Evolutionary conservation across 495 filamentous ascomycete genomes (phyloP), one percentile per base, ranked within the genome.

Genomic region (Podospora conica): DNA sequence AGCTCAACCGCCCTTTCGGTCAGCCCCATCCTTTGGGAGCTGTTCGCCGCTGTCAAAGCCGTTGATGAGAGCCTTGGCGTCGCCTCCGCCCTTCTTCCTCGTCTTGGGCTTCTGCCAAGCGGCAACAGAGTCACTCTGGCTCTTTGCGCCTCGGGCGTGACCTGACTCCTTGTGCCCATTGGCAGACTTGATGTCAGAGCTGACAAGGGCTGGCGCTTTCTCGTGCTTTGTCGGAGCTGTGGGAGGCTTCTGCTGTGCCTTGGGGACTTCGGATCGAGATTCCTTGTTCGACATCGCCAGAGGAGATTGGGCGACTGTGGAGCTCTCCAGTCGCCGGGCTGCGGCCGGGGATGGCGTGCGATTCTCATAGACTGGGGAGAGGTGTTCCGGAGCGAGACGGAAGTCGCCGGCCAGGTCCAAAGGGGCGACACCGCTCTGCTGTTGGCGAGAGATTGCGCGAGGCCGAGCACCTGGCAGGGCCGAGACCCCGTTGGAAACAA

Each of bases 291-390:
- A 9, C 3, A 53, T 27, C 8, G 12, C 58, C 15, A 65, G 15
- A 9, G 57, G 55, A 24, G 66, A 64, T 12, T 68, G 63, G 0
- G 54, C 53, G 22, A 64, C 53, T 2, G 60, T 54, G 8, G 75
- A 70, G 1, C 70, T 53, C 3, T 81, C 80, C 55, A 77, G 72
- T 66, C 76, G 79, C 20, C 79, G 73, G 57, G 74, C 66, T 8
- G 74, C 73, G 20, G 71, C 81, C 4, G 83, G 82, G 1, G 84
- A 83, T 3, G 83, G 82, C 2, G 83, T 82, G 22, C 80, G 77
- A 21, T 80, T 72, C 70, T 86, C 84, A 58, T 84, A 84, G 0
- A 86, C 84, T 1, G 84, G 84, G 18, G 84, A 86, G 5, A 86
- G 76, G 60, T 84, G 79, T n/a, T 82, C 80, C 11, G 70, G 75